Base-by-base conservation (phyloP, 192 early-diverging fungal genomes). In the Umbelopsis ramanniana region DNA sequence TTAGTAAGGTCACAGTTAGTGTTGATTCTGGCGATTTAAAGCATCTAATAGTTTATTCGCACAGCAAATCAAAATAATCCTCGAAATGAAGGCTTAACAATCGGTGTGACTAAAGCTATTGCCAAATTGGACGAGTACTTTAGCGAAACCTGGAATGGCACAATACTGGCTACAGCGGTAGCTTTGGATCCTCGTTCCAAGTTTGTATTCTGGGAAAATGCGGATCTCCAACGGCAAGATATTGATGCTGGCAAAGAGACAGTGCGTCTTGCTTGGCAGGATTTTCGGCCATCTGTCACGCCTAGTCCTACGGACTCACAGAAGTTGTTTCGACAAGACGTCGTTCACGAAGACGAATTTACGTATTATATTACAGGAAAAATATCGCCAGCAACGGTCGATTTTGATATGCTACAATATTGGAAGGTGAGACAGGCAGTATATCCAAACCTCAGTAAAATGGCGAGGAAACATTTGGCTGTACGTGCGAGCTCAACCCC, bases 101-200 rank as follows among this genome's bases (percentile, higher is more conserved):
- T 50, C 19, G 48, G 48, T 50, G 48, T 50, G 48, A 50, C 7
- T 50, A 15, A 8, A 50, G 48, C 17, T 6, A 50, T 50, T 15
- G 15, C 1, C 4, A 50, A 50, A 6, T 50, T 50, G 48, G 48
- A 50, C 1, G 19, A 50, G 48, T 50, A 19, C 48, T 50, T 50
- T n/a, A 15, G 11, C 17, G 17, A 15, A 10, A 50, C 11, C 48
- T 50, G 48, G 48, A 50, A 50, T 50, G 17, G 48, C 7, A 9
- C 15, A 50, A 8, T 50, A 8, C 4, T 50, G 7, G 48, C 9
- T 50, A 50, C 48, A 15, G 48, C 48, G 48, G 19, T 15, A 50
- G 48, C 48, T 50, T 50, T 50, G 48, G 48, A 50, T 50, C 48
- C 48, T 50, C 48, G 48, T 50, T 15, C 48, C 17, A 50, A 4